A percentile compares a stretch with the other conserved stretches of the same genome.
Evolutionary conservation across 1,139 yeast genomes (phyloP).

Genomic region (Suhomyces taliae): DNA sequence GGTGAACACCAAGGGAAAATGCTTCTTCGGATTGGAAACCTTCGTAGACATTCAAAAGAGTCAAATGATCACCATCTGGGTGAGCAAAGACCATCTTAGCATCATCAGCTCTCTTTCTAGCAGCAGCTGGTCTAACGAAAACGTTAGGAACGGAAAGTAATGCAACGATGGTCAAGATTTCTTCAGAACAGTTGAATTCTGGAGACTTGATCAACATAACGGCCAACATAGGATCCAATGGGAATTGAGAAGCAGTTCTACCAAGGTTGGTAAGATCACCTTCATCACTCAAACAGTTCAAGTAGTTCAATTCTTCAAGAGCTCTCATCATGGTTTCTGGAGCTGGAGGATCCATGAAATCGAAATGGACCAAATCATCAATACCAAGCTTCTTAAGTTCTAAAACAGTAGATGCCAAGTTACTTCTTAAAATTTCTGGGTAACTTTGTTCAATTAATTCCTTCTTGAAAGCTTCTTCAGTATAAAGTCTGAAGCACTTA

Average conservation of each 20-base stretch:
- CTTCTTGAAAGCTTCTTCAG: constrained; percentile 94
- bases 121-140: constrained; percentile 90
- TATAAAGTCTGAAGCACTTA: constrained; percentile 91
- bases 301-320: constrained; percentile 86
- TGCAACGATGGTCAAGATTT: constrained; percentile 84
- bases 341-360: constrained; percentile 99
- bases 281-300: constrained; percentile 87
- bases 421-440: constrained; percentile 91
- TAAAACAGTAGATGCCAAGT: constrained; percentile 86
- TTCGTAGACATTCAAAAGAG: constrained; percentile 83
- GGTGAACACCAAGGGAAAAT: constrained; percentile 53
- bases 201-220: constrained; percentile 89
- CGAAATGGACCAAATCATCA: constrained; percentile 95
- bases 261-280: constrained; percentile 91
- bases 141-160: constrained; percentile 90
- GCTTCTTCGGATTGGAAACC: constrained; percentile 80
- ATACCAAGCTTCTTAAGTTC: constrained; percentile 92
- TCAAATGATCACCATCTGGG: constrained; percentile 93
- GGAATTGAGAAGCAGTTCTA: constrained; percentile 86
- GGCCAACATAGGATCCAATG: constrained; percentile 93
- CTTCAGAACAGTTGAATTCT: constrained; percentile 83
- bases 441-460: constrained; percentile 93
- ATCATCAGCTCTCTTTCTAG: constrained; percentile 89
- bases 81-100: constrained; percentile 87
- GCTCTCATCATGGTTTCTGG: constrained; percentile 99